Evolutionary conservation across 2,329 filamentous ascomycete genomes (phyloP).

Genomic region (Neofusicoccum ribis): DNA sequence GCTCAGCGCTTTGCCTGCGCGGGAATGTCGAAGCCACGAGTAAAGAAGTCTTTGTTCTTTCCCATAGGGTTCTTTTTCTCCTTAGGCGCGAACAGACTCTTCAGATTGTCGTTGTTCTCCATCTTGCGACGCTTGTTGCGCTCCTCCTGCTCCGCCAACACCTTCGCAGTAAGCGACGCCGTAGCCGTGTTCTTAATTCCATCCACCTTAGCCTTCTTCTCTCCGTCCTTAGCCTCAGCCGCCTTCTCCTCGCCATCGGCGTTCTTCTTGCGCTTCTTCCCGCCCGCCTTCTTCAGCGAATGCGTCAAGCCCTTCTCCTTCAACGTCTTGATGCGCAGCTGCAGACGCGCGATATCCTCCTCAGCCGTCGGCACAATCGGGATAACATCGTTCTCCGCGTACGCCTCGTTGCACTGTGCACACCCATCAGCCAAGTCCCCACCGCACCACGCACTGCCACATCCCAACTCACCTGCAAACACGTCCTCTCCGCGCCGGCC

Average conservation of each 20-base stretch:
- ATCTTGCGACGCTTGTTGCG: constrained; percentile 76
- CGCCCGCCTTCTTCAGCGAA: constrained; percentile 76
- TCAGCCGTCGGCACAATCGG: constrained; percentile 73
- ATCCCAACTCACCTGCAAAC: constrained; percentile 50
- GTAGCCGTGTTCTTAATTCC: constrained; percentile 88
- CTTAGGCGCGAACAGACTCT: constrained; percentile 47
- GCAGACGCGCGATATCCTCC: constrained; percentile 68
- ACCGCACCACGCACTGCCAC: background rate
- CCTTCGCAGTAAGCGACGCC: constrained; percentile 80
- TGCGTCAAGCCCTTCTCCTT: constrained; percentile 75
- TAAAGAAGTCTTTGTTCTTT: constrained; percentile 53
- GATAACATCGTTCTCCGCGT: constrained; percentile 75
- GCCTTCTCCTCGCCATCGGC: constrained; percentile 33
- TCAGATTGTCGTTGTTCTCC: constrained; percentile 54
- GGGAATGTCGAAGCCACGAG: constrained; percentile 46
- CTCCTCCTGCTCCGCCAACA: constrained; percentile 83
- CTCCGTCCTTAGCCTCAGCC: constrained; percentile 19
- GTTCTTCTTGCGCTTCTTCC: constrained; percentile 59
- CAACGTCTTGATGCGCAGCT: constrained; percentile 67
- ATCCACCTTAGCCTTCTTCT: constrained; percentile 25
- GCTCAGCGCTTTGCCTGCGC: constrained; percentile 9
- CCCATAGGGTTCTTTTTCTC: constrained; percentile 34
- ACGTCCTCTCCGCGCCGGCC: constrained; percentile 62
- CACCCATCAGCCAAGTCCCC: background rate
- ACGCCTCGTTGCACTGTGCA: constrained; percentile 69